Percentiles rank a stretch among this genome's conserved stretches.
Conservation (phyloP, 2,329 filamentous ascomycete species). For the Cylindrodendrum hubeiense region DNA sequence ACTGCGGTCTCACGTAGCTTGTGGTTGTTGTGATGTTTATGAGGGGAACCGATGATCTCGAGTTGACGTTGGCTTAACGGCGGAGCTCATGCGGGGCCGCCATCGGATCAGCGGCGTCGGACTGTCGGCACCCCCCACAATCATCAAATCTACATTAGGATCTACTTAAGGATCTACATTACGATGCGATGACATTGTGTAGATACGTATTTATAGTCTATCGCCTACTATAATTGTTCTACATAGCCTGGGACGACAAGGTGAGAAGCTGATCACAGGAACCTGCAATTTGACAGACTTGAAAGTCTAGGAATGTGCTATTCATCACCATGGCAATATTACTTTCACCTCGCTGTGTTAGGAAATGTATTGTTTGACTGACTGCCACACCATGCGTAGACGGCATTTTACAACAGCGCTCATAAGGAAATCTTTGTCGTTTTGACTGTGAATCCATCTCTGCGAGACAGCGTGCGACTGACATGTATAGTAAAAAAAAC, state of each 20-base stretch:
- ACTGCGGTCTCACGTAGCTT: too few relatives aligned
- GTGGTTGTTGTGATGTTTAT: neutral
- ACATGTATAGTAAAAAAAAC: constrained; percentile 5
- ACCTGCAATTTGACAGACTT: too few relatives aligned
- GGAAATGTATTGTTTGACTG: too few relatives aligned
- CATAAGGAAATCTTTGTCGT: constrained; percentile 22
- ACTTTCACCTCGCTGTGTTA: too few relatives aligned
- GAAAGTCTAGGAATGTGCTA: too few relatives aligned
- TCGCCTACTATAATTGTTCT: too few relatives aligned
- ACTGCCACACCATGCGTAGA: neutral
- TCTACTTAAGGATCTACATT: too few relatives aligned
- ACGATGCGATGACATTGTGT: too few relatives aligned
- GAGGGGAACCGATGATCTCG: constrained; percentile 31
- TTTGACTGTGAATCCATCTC: constrained; percentile 20
- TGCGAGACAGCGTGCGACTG: constrained; percentile 15
- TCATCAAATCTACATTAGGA: neutral
- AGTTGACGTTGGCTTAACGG: constrained; percentile 25
- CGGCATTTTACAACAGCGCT: neutral
- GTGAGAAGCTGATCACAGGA: too few relatives aligned
- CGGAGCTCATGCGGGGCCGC: constrained; percentile 42
- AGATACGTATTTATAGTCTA: too few relatives aligned
- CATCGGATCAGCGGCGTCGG: constrained; percentile 34
- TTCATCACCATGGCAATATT: too few relatives aligned
- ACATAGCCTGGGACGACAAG: too few relatives aligned
- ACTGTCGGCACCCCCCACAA: constrained; percentile 34